Evolutionary conservation across 2,329 filamentous ascomycete species (phyloP).

Genomic region (Zymoseptoria tritici): DNA sequence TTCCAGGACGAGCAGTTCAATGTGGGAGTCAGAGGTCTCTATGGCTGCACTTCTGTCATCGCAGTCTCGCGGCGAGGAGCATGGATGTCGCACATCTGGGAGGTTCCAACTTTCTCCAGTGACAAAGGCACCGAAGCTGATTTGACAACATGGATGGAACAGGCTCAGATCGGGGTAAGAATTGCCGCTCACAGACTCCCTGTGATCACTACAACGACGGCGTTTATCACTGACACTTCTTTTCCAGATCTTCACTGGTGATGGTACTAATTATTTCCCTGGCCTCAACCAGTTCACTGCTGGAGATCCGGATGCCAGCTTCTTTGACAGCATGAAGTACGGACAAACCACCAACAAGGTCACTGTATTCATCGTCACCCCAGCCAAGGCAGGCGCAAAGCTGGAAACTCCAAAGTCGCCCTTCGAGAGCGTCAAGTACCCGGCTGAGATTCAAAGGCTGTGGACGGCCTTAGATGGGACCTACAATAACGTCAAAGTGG

Average conservation of each 20-base stretch:
- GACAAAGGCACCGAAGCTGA: too few relatives aligned
- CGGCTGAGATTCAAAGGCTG: slow-evolving; percentile 1
- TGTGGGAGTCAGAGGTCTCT: slow-evolving; percentile 1
- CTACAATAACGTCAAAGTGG: slow-evolving; percentile 1
- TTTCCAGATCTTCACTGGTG: slow-evolving; percentile 4
- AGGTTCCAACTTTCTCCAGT: slow-evolving; percentile 2
- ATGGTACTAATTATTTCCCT: slow-evolving; percentile 4
- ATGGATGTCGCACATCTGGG: slow-evolving; percentile 6
- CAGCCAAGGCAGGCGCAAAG: neutral
- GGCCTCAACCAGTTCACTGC: slow-evolving; percentile 3
- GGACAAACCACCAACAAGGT: slow-evolving; percentile 3
- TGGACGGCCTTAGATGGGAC: neutral
- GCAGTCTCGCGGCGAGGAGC: slow-evolving; percentile 5
- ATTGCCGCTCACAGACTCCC: neutral
- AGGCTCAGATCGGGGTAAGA: slow-evolving; percentile 3
- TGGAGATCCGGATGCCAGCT: neutral
- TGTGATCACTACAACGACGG: neutral
- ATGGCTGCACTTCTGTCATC: slow-evolving; percentile 5
- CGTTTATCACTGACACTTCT: neutral
- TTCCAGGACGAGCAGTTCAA: slow-evolving; percentile 2
- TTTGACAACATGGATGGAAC: neutral
- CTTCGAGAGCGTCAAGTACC: neutral
- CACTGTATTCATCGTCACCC: slow-evolving; percentile 8
- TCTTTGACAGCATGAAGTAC: slow-evolving; percentile 6
- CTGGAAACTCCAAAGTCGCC: neutral